Evolutionary conservation across 805 yeast genomes (phyloP).

Genomic region (Tetrapisispora fleetii): DNA sequence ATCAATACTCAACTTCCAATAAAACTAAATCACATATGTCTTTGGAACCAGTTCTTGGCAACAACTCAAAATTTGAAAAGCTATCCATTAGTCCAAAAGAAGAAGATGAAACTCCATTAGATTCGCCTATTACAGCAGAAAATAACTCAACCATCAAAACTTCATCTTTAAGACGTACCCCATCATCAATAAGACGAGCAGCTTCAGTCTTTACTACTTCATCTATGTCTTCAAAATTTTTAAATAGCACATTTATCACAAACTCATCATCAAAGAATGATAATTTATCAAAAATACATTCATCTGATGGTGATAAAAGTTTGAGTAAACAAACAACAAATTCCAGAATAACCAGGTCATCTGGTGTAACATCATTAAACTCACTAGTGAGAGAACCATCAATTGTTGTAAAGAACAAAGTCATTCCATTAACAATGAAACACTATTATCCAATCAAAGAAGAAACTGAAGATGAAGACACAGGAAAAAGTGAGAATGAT

Average conservation of each 20-base stretch:
- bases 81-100: neutral
- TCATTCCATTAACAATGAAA: slow-evolving; percentile 25
- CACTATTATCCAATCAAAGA: slow-evolving; percentile 20
- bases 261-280: neutral
- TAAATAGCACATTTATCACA: neutral
- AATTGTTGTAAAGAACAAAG: slow-evolving; percentile 28
- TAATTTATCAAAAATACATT: neutral
- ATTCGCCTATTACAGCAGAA: neutral
- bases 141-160: slow-evolving; percentile 4
- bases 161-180: slow-evolving; percentile 25
- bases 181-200: slow-evolving; percentile 30
- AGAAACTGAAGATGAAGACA: slow-evolving; percentile 6
- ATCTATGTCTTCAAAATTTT: neutral
- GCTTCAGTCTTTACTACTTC: slow-evolving; percentile 26
- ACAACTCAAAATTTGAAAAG: slow-evolving; percentile 1
- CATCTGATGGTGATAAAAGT: neutral
- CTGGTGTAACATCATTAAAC: slow-evolving; percentile 19
- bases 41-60: slow-evolving; percentile 10
- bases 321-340: neutral
- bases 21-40: slow-evolving; percentile 13
- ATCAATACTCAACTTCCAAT: slow-evolving; percentile 6
- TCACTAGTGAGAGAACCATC: slow-evolving; percentile 27
- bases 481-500: slow-evolving; percentile 1
- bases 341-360: slow-evolving; percentile 17
- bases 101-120: neutral